Conservation (phyloP, 176 grass and related monocot genomes). For the Elymus sibiricus region DNA sequence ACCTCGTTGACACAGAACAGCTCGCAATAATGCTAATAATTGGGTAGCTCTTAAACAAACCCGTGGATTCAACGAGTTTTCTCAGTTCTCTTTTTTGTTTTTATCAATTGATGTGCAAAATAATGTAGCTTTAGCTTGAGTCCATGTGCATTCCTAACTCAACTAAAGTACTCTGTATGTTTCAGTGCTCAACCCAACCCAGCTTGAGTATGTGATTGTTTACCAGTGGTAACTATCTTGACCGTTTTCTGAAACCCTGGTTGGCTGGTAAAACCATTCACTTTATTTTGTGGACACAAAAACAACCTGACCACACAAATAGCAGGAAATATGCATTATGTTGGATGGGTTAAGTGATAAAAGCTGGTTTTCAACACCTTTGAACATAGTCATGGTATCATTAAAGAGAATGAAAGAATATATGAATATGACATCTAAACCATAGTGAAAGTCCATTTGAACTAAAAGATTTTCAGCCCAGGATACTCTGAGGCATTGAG, state of each 20-base stretch:
- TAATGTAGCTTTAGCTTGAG: neutral
- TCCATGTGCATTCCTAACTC: neutral
- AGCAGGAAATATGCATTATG: neutral
- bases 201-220: neutral
- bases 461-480: neutral
- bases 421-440: neutral
- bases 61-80: neutral
- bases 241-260: neutral
- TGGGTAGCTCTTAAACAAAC: no score
- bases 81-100: neutral
- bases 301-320: neutral
- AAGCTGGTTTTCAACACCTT: conserved; percentile 5
- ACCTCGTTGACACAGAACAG: no score
- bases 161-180: neutral
- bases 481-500: neutral
- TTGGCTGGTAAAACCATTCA: neutral
- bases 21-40: no score
- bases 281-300: conserved; percentile 2
- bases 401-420: neutral
- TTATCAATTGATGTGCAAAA: neutral
- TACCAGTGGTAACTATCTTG: neutral
- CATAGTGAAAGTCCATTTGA: conserved; percentile 3
- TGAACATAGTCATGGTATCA: neutral
- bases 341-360: neutral
- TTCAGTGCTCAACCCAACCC: neutral